A percentile compares a stretch with the other conserved stretches of the same genome.
Evolutionary conservation across 345 rosid genomes (phyloP).

Genomic region (Citrus sinensis): DVS_A1.0 CM039169.1:14253001-14253500

Average conservation of each 20-base stretch:
- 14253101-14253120: not conserved
- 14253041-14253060: not conserved
- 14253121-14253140: not conserved
- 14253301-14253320: not conserved
- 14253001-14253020: too few species aligned
- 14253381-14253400: constrained; percentile 79
- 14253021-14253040: not conserved
- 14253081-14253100: not conserved
- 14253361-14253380: constrained; percentile 75
- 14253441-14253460: not conserved
- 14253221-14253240: constrained; percentile 76
- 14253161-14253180: constrained; percentile 74
- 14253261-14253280: constrained; percentile 12
- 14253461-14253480: not conserved
- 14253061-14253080: not conserved
- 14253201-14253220: constrained; percentile 90
- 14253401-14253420: constrained; percentile 82
- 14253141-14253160: constrained; percentile 49
- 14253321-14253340: constrained; percentile 14
- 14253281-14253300: not conserved
- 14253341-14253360: constrained; percentile 41
- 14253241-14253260: constrained; percentile 14
- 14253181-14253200: constrained; percentile 94
- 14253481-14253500: not conserved
- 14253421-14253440: constrained; percentile 61